These are phyloP conservation scores for Colletotrichum lindemuthianum DNA, from an alignment of 2,329 filamentous ascomycete species.

Conservation along the genomic window DNA sequence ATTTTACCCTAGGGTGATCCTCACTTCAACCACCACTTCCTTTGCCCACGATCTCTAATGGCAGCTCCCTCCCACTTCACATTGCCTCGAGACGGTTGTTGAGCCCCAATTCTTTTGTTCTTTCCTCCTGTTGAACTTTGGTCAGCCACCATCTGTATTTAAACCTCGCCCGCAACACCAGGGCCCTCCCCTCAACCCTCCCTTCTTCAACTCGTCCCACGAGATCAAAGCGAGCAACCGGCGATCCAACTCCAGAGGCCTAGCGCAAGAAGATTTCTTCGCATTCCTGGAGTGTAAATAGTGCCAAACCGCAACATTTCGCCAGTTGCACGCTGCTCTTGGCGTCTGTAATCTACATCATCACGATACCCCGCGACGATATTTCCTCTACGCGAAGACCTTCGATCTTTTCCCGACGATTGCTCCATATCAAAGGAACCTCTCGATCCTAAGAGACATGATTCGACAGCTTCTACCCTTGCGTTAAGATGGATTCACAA, in stretches of 20 bases:
- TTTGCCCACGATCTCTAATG: neutral
- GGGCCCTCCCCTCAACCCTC: neutral
- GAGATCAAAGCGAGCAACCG: neutral
- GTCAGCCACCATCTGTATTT: neutral
- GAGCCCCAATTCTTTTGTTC: no score
- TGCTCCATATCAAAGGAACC: no score
- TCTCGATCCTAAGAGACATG: slow-evolving; percentile 2
- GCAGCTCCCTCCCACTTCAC: slow-evolving; percentile 11
- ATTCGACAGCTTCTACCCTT: slow-evolving; percentile 14
- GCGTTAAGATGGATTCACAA: slow-evolving; percentile 47
- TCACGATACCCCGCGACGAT: neutral
- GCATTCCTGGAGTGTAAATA: no score
- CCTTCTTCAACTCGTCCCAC: slow-evolving; percentile 4
- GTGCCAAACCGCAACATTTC: no score
- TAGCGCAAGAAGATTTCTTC: neutral
- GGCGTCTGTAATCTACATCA: neutral
- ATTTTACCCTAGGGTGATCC: slow-evolving; percentile 5
- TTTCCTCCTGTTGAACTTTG: no score
- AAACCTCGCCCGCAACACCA: neutral
- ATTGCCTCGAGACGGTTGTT: no score
- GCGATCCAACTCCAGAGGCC: neutral
- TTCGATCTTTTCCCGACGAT: no score
- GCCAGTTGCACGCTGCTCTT: neutral
- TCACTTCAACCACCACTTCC: slow-evolving; percentile 15
- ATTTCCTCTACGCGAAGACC: neutral